Evolutionary conservation across 805 yeast species (phyloP).

Genomic region (Vanderwaltozyma tropicalis): DNA sequence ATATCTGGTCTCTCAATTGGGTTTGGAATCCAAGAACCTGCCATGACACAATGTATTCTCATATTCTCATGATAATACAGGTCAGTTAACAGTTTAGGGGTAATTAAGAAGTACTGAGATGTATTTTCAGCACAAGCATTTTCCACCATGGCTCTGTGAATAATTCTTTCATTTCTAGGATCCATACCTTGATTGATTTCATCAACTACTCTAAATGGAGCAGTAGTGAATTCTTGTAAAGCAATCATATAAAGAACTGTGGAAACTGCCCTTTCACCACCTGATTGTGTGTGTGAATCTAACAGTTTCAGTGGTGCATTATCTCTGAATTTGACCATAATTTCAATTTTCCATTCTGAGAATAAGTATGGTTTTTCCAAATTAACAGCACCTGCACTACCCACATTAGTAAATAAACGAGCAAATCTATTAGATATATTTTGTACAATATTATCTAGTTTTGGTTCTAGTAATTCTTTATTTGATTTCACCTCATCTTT

Average conservation of each 20-base stretch:
- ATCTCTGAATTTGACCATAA: conserved; percentile 78
- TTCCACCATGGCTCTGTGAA: conserved; percentile 76
- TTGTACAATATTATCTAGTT: conserved; percentile 41
- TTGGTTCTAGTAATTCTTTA: conserved; percentile 48
- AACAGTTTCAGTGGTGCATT: conserved; percentile 57
- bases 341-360: conserved; percentile 73
- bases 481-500: conserved; percentile 33
- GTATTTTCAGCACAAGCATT: conserved; percentile 57
- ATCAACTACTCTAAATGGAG: conserved; percentile 93
- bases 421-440: conserved; percentile 57
- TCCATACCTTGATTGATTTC: conserved; percentile 99
- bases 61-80: conserved; percentile 67
- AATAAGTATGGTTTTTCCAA: conserved; percentile 41
- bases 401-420: conserved; percentile 57
- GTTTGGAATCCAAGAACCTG: conserved; percentile 39
- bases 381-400: conserved; percentile 76
- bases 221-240: conserved; percentile 73
- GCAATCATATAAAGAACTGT: conserved; percentile 87
- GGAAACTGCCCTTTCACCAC: conserved; percentile 95
- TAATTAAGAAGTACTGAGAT: conserved; percentile 83
- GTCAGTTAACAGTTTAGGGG: conserved; percentile 80
- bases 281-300: conserved; percentile 86
- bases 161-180: conserved; percentile 76
- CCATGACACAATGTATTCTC: conserved; percentile 78
- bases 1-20: conserved; percentile 25